Conservation (phyloP, 331 rosid genomes). For the Quercus phellos region DNA sequence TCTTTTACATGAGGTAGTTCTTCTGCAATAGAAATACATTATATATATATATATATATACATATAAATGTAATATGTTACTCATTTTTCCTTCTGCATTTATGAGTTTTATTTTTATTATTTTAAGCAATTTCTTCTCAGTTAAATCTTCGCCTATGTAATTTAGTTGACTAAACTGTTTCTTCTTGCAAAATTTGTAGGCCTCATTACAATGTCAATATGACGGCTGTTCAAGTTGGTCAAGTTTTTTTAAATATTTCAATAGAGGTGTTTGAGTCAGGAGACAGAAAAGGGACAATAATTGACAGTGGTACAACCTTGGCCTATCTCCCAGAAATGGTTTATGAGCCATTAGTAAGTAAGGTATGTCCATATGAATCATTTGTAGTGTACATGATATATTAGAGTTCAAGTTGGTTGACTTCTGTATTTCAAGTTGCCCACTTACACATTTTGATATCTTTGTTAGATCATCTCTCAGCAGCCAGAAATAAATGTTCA, state of each 20-base stretch:
- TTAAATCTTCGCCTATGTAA: slow-evolving; percentile 15
- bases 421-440: not conserved
- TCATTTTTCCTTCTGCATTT: not conserved
- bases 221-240: slow-evolving; percentile 91
- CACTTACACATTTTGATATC: slow-evolving; percentile 20
- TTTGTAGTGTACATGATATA: not conserved
- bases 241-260: slow-evolving; percentile 46
- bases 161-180: slow-evolving; percentile 5
- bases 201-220: slow-evolving; percentile 86
- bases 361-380: slow-evolving; percentile 40
- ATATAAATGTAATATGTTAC: slow-evolving; percentile 13
- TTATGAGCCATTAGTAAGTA: slow-evolving; percentile 65
- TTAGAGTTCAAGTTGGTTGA: slow-evolving; percentile 6
- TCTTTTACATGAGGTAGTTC: too few species aligned
- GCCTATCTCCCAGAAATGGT: slow-evolving; percentile 92
- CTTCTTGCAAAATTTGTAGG: slow-evolving; percentile 43
- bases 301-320: slow-evolving; percentile 97
- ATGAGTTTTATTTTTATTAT: slow-evolving; percentile 3
- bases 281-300: slow-evolving; percentile 78
- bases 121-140: slow-evolving; percentile 1
- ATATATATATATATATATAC: too few species aligned
- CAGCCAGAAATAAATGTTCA: slow-evolving; percentile 71
- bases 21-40: too few species aligned
- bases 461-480: slow-evolving; percentile 62
- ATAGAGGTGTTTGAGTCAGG: slow-evolving; percentile 52